Evolutionary conservation across 164 flowering plant species (phyloP).

Genomic region (Stephania yunnanensis): DNA sequence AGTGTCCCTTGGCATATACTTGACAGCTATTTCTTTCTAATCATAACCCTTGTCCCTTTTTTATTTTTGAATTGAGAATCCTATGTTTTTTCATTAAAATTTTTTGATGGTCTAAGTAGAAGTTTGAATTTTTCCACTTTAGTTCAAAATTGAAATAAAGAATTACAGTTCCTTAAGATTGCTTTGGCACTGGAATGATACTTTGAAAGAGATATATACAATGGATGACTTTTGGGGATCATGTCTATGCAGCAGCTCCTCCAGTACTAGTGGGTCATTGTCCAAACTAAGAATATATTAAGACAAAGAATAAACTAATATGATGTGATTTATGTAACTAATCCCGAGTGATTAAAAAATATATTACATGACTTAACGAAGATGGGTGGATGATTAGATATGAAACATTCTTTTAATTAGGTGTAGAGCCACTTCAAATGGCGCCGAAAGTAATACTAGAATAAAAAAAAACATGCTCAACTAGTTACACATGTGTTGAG

Average conservation of each 20-base stretch:
- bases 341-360: not conserved
- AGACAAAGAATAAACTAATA: no score
- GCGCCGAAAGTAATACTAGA: not conserved
- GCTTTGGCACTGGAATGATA: no score
- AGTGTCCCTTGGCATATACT: not conserved
- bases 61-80: not conserved
- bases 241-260: not conserved
- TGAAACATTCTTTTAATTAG: not conserved
- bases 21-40: conserved; percentile 4
- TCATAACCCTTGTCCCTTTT: not conserved
- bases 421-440: not conserved
- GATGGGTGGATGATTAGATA: not conserved
- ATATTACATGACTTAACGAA: not conserved
- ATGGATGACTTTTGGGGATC: not conserved
- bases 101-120: not conserved
- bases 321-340: not conserved
- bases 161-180: no score
- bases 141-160: no score
- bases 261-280: not conserved
- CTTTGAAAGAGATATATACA: not conserved
- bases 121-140: not conserved
- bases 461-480: not conserved
- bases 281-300: not conserved
- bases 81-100: not conserved
- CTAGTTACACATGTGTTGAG: no score